A percentile compares a stretch with the other conserved stretches of the same genome.
phyloP scores from a whole-genome alignment of 2,329 filamentous ascomycete species.

The Cephalotrichum gorgonifer region DNA sequence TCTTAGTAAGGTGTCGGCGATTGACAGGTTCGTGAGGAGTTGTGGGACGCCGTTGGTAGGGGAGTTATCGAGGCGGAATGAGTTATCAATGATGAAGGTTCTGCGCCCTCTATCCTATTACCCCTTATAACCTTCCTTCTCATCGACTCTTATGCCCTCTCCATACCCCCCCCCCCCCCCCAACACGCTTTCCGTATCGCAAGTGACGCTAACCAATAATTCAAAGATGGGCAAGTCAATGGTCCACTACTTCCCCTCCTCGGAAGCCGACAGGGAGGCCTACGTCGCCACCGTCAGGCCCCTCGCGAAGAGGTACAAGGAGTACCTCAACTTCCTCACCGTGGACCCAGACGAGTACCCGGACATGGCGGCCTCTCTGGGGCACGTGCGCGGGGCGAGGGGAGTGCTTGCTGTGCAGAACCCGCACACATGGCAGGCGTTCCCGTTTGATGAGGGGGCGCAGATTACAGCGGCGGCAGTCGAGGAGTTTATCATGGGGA shows the following conservation, averaged over 20 bases:
- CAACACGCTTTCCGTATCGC: neutral
- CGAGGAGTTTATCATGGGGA: slow-evolving; percentile 31
- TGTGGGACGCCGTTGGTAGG: slow-evolving; percentile 30
- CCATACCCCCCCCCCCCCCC: neutral
- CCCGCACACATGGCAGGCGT: slow-evolving; percentile 30
- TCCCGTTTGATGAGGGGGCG: slow-evolving; percentile 20
- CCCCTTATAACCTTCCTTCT: neutral
- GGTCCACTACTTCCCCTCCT: slow-evolving; percentile 19
- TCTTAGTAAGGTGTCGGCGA: slow-evolving; percentile 17
- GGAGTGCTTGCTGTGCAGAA: slow-evolving; percentile 31
- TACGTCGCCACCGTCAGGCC: slow-evolving; percentile 25
- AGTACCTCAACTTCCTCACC: slow-evolving; percentile 37
- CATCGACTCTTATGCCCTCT: neutral
- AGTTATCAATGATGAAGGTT: slow-evolving; percentile 29
- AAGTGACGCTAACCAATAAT: neutral
- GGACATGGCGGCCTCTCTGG: slow-evolving; percentile 29
- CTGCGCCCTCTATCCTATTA: slow-evolving; percentile 3
- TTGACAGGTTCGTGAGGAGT: slow-evolving; percentile 25
- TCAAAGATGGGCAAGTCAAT: slow-evolving; percentile 25
- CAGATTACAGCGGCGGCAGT: slow-evolving; percentile 22
- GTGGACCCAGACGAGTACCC: slow-evolving; percentile 34
- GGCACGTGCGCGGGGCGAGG: slow-evolving; percentile 12
- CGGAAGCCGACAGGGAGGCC: slow-evolving; percentile 17
- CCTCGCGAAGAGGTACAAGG: slow-evolving; percentile 32
- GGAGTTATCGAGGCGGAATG: slow-evolving; percentile 32